These are phyloP conservation scores for Mariannaea elegans DNA, from an alignment of 2,329 filamentous ascomycete species.

Conservation along the genomic window DNA sequence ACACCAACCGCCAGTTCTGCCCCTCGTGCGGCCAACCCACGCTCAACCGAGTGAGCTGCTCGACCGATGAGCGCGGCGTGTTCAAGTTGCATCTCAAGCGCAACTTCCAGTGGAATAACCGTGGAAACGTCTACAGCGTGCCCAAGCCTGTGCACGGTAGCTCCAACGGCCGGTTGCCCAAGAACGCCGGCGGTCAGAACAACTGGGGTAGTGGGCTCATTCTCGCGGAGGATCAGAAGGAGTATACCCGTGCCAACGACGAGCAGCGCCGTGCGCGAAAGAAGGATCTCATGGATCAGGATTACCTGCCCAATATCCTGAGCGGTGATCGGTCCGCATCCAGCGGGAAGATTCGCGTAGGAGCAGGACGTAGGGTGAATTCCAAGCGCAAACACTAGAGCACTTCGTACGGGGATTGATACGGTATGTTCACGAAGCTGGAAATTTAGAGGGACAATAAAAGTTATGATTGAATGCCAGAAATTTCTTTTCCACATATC, in stretches of 20 bases:
- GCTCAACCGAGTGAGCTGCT: constrained; percentile 84
- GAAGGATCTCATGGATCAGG: constrained; percentile 92
- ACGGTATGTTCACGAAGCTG: too few species aligned
- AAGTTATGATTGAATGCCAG: constrained; percentile 18
- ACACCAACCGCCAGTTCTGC: constrained; percentile 93
- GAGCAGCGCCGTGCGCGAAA: constrained; percentile 73
- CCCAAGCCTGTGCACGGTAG: constrained; percentile 88
- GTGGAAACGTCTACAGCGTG: constrained; percentile 91
- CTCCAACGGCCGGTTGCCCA: constrained; percentile 77
- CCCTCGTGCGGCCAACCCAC: constrained; percentile 88
- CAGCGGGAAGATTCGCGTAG: constrained; percentile 78
- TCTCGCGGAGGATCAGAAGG: constrained; percentile 94
- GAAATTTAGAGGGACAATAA: not conserved
- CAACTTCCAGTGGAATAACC: constrained; percentile 96
- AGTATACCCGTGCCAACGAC: constrained; percentile 74
- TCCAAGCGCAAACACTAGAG: constrained; percentile 69
- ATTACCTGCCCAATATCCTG: constrained; percentile 86
- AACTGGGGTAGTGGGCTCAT: constrained; percentile 89
- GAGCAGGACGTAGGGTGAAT: constrained; percentile 88
- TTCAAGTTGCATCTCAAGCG: constrained; percentile 89
- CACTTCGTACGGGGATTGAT: too few species aligned
- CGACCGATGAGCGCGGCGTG: constrained; percentile 80
- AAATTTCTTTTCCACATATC: constrained; percentile 12
- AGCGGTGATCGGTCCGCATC: constrained; percentile 76
- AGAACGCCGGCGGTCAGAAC: constrained; percentile 78